Percentiles rank a stretch among this genome's conserved stretches.
phyloP scores from a whole-genome alignment of 2,329 filamentous ascomycete genomes.

The Verticillium klebahnii region DNA sequence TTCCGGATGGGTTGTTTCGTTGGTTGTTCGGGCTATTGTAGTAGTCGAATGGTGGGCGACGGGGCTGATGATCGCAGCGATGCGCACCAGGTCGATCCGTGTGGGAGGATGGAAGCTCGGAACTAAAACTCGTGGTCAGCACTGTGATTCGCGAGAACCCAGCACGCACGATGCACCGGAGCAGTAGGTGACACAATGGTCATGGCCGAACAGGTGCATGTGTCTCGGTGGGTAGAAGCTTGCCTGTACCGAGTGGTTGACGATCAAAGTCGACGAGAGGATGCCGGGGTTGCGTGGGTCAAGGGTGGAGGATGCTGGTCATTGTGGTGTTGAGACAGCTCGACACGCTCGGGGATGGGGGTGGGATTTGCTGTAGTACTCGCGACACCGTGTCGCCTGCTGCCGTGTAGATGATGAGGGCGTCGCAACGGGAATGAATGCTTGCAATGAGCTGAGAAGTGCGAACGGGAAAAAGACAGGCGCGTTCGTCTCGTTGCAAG shows the following conservation, averaged over 20 bases:
- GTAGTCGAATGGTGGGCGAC: neutral
- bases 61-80: neutral
- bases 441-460: neutral
- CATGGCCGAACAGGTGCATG: neutral
- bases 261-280: neutral
- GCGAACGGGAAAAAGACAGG: neutral
- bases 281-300: neutral
- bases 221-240: conserved; percentile 3
- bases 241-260: neutral
- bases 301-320: neutral
- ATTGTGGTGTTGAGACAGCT: neutral
- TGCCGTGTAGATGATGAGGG: neutral
- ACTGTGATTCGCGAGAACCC: neutral
- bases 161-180: neutral
- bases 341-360: neutral
- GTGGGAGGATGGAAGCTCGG: neutral
- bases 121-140: neutral
- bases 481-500: neutral
- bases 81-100: neutral
- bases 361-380: neutral
- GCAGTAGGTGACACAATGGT: neutral
- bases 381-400: neutral
- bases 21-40: neutral
- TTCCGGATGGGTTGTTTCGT: neutral
- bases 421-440: neutral